phyloP scores from a whole-genome alignment of 2,329 filamentous ascomycete genomes.

The Calonectria pauciramosa region DNA sequence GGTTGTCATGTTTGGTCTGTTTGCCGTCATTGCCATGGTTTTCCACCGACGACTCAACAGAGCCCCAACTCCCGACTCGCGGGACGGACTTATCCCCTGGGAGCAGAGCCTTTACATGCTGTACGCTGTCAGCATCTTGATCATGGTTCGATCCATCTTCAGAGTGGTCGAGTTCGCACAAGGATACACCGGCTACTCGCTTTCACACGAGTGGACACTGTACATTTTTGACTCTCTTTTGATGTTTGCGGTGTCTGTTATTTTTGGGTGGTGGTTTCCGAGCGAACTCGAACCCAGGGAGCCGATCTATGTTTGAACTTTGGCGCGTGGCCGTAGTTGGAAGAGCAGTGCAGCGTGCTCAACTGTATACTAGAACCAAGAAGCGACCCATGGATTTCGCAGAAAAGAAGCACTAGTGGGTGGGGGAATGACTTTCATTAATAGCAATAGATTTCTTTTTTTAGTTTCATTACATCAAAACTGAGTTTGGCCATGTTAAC shows the following conservation, averaged over 20 bases:
- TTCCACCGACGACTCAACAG: slow-evolving; percentile 4
- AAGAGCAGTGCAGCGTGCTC: not conserved
- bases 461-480: not conserved
- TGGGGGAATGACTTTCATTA: not conserved
- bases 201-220: slow-evolving; percentile 16
- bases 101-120: slow-evolving; percentile 10
- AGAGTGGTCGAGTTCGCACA: slow-evolving; percentile 10
- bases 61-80: not conserved
- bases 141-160: slow-evolving; percentile 18
- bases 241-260: not conserved
- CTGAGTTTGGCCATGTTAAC: slow-evolving; percentile 9
- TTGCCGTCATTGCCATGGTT: not conserved
- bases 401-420: not conserved
- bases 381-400: not conserved
- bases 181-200: not conserved
- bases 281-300: not conserved
- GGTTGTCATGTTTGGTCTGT: slow-evolving; percentile 9
- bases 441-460: not conserved
- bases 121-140: not conserved
- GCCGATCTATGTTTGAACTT: not conserved
- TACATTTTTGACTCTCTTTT: slow-evolving; percentile 12
- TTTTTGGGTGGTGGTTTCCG: slow-evolving; percentile 10
- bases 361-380: not conserved
- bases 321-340: not conserved
- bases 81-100: slow-evolving; percentile 3